Evolutionary conservation across 768 basidiomycete genomes (phyloP), one percentile per base, ranked within the genome.

Genomic region (Russula dissimulans): DNA sequence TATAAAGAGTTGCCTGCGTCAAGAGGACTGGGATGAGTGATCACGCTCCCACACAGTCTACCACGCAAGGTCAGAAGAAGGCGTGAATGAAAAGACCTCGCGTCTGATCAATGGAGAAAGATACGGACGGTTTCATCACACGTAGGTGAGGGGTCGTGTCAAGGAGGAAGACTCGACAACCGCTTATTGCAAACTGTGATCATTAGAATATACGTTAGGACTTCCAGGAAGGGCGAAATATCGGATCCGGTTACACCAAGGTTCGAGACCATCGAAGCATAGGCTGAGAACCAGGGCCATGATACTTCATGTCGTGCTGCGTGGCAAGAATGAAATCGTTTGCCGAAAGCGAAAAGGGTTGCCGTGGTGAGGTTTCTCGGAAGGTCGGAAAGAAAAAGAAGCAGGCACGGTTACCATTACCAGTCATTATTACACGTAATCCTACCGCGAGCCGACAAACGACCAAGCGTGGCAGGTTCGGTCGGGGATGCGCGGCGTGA

Each of bases 211-310:
- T 31, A 39, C 58, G 18, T 41, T 59, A 54, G 34, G 41, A 54
- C 34, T 64, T 54, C 62, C 55, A 64, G 57, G 51, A 32, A 32
- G 43, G 62, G 65, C 52, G 59, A 60, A 65, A 64, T 64, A 29
- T 65, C 58, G 65, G 65, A 51, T 14, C 32, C 58, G 54, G 62
- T 26, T 51, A 59, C 52, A 42, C 53, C 42, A 64, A 63, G 50
- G 49, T 64, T 36, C 59, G 62, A 63, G 65, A 41, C 62, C 62
- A 15, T 63, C 31, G 64, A 65, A 60, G 64, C 64, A 36, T 65
- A 51, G 48, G 36, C 39, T 49, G 59, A 31, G 62, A 45, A 53
- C 50, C 56, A 59, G 61, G 57, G 52, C 56, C 52, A 45, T 57
- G 54, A 57, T 49, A 39, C 53, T 54, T 54, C 54, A 63, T 43